Base-by-base conservation (phyloP, 805 yeast genomes). In the Candida ortonii region DNA sequence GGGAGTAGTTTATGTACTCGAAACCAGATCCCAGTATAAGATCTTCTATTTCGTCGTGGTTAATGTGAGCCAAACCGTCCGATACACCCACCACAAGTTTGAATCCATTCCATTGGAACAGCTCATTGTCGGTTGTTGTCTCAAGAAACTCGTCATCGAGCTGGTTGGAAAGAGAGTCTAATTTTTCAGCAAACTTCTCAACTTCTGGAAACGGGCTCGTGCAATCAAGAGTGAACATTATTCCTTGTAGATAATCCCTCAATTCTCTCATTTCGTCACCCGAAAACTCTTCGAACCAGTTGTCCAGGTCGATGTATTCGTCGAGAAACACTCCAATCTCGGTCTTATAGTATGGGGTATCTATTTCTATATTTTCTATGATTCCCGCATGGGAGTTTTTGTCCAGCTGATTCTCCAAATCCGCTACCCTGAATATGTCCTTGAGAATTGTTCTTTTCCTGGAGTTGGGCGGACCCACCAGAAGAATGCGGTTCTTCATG, bases 31-130 rank as follows among this genome's bases (percentile, higher is more conserved):
- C 38, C 3, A 68, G 48, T 9, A 57, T 57, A 17, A 49, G 30
- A 40, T 71, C 76, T 44, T 71, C 77, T 7, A 67, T 34, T 4
- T 50, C 64, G n/a, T n/a, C n/a, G n/a, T n/a, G n/a, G n/a, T n/a
- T n/a, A n/a, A n/a, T n/a, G n/a, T n/a, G n/a, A 8, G 47, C 48
- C 9, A 50, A 27, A 5, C 16, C 21, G 10, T 25, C 15, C 38
- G 30, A 1, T 13, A 39, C 22, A 6, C 67, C 70, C 7, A 66
- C 65, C 1, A 68, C 62, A 7, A 59, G 49, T 25, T 59, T 50
- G 36, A 66, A 59, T 1, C 68, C 69, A 25, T 48, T 44, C 61
- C 62, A 59, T 37, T 57, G 60, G 6, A 49, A 43, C 18, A 33
- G 36, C 1, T 44, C 48, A 8, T 32, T 33, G 5, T 35, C 34